A percentile compares a stretch with the other conserved stretches of the same genome.
Conservation (phyloP, 192 early-diverging fungal species). For the Rhizophlyctis rosea region DNA sequence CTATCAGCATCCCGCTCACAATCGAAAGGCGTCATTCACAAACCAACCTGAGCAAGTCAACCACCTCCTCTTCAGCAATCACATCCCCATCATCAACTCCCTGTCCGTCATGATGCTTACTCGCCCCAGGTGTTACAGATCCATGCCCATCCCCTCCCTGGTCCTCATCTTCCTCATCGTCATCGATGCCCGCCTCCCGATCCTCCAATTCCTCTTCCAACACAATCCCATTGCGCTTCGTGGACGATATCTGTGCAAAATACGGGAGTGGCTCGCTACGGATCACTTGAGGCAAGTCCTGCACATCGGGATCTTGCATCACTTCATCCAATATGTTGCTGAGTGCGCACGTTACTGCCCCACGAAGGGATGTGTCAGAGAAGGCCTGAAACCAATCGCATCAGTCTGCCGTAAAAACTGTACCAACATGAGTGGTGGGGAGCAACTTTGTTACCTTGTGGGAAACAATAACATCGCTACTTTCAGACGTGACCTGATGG, state of each 20-base stretch:
- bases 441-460: too few relatives aligned
- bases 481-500: too few relatives aligned
- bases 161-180: neutral
- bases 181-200: neutral
- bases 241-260: constrained; percentile 31
- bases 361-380: constrained; percentile 9
- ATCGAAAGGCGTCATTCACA: neutral
- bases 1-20: neutral
- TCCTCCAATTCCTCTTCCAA: neutral
- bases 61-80: neutral
- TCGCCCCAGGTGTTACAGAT: too few relatives aligned
- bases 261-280: constrained; percentile 27
- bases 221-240: constrained; percentile 5
- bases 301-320: constrained; percentile 37
- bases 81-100: neutral
- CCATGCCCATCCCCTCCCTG: neutral
- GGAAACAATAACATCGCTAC: too few relatives aligned
- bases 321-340: constrained; percentile 30
- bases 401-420: too few relatives aligned
- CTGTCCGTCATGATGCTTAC: neutral
- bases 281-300: constrained; percentile 17
- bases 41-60: neutral
- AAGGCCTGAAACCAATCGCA: constrained; percentile 15
- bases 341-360: neutral
- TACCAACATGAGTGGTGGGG: too few relatives aligned